Base-by-base conservation (phyloP, 768 basidiomycete species). In the Leccinum obscurum region DNA sequence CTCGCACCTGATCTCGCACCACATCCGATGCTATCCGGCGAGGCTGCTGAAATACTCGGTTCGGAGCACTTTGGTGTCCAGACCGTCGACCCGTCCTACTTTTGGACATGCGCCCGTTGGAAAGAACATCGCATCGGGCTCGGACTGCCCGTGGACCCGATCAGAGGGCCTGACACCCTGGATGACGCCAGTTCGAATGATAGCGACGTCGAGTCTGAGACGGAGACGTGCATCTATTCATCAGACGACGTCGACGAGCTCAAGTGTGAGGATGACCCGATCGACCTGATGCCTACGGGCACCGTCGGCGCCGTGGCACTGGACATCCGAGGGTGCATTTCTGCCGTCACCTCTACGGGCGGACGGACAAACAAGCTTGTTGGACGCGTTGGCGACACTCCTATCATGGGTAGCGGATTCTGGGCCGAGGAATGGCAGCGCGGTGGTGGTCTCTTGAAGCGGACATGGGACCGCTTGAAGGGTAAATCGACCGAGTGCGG, bases 291-390 rank as follows among this genome's bases (percentile, higher is more conserved):
- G 62, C 89, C 92, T 4, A 87, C 75, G 15, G 92, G 92, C 11
- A 94, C 92, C 0, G 91, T 94, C 10, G 92, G 92, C 22, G 92
- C 92, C 1, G 90, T 94, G 8, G 91, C 89, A 5, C 76, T 93
- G 34, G 92, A 93, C 68, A 65, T 80, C 6, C 77, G 84, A 24
- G 92, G 92, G 0, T 92, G 90, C 67, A 86, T 93, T 59, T 83
- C 86, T 1, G 75, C 80, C 3, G 76, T 87, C 17, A 93, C 92
- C 1, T 92, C 91, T 1, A 94, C 92, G 0, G 92, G 92, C 37
- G 92, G 92, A 1, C 78, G 77, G 52, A 93, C 90, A 41, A 94
- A 94, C 74, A 94, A 94, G 71, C 79, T 92, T 9, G 87, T 86
- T 17, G 92, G 92, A 7, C 81, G 92, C 6, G 77, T 93, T n/a